phyloP scores from a whole-genome alignment of 2,329 filamentous ascomycete species.

The Pezicula neosporulosa region DNA sequence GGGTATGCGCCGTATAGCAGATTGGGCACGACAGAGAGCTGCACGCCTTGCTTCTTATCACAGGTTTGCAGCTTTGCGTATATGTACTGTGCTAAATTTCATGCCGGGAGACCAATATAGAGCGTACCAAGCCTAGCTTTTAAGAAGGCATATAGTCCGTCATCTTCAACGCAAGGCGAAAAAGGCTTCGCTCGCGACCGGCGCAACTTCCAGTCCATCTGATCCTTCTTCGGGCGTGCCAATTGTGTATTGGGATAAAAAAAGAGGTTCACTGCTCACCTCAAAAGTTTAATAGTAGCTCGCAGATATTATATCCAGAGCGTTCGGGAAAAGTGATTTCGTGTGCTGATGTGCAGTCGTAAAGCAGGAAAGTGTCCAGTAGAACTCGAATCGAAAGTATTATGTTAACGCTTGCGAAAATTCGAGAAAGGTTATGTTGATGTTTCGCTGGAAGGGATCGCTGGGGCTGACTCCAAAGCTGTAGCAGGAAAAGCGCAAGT shows the following conservation, averaged over 20 bases:
- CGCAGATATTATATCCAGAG: slow-evolving; percentile 20
- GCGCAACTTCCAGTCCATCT: too few relatives aligned
- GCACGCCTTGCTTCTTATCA: too few relatives aligned
- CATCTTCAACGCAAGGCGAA: too few relatives aligned
- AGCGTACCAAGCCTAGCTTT: too few relatives aligned
- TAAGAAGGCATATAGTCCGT: too few relatives aligned
- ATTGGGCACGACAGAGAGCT: too few relatives aligned
- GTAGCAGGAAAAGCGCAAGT: slow-evolving; percentile 13
- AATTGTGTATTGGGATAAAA: slow-evolving; percentile 7
- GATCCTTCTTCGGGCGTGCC: slow-evolving; percentile 13
- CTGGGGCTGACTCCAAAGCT: slow-evolving; percentile 27
- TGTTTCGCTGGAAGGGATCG: slow-evolving; percentile 24
- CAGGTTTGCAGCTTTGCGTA: too few relatives aligned
- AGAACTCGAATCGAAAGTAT: slow-evolving; percentile 19
- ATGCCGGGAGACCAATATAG: too few relatives aligned
- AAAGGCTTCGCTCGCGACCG: too few relatives aligned
- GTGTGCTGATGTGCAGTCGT: slow-evolving; percentile 17
- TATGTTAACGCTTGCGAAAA: slow-evolving; percentile 25
- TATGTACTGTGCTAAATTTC: too few relatives aligned
- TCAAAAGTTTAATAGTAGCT: slow-evolving; percentile 19
- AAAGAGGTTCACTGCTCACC: slow-evolving; percentile 19
- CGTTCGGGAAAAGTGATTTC: slow-evolving; percentile 20
- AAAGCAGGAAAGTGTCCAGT: slow-evolving; percentile 15
- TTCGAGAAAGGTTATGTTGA: slow-evolving; percentile 19
- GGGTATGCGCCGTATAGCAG: too few relatives aligned